Evolutionary conservation across 129 eudicot genomes (phyloP).

Genomic region (Tanacetum coccineum): DNA sequence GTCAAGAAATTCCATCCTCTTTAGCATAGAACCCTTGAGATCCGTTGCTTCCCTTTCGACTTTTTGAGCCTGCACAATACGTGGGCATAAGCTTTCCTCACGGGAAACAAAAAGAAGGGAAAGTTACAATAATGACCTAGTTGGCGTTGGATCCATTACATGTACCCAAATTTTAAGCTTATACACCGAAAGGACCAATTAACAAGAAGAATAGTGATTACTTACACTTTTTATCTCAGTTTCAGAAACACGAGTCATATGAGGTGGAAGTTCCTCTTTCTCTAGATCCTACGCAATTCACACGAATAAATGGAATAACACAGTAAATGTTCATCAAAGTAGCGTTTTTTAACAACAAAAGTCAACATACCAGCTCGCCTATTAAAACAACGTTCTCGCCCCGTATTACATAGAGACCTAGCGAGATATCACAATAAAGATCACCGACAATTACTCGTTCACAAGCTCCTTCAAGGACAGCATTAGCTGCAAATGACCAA

Average conservation of each 20-base stretch:
- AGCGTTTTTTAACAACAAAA: not conserved
- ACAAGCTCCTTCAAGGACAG: slow-evolving; percentile 40
- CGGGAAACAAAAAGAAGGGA: not conserved
- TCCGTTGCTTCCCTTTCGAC: slow-evolving; percentile 34
- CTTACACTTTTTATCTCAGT: slow-evolving; percentile 37
- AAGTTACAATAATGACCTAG: not conserved
- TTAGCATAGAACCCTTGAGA: slow-evolving; percentile 38
- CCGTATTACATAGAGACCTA: slow-evolving; percentile 39
- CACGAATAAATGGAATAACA: not conserved
- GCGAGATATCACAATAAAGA: slow-evolving; percentile 32
- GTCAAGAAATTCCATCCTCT: slow-evolving; percentile 38
- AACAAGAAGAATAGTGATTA: not conserved
- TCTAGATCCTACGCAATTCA: not conserved
- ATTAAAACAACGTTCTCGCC: slow-evolving; percentile 38
- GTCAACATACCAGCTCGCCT: slow-evolving; percentile 34
- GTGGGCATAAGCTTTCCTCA: not conserved
- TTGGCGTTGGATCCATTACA: too few relatives aligned
- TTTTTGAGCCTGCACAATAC: slow-evolving; percentile 27
- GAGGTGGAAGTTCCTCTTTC: slow-evolving; percentile 9
- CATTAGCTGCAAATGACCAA: slow-evolving; percentile 30
- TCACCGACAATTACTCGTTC: slow-evolving; percentile 41
- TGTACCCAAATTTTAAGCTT: too few relatives aligned
- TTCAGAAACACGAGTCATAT: slow-evolving; percentile 37
- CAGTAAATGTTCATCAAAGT: not conserved
- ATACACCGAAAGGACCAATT: too few relatives aligned